These are phyloP conservation scores for Aciculosporium take DNA, from an alignment of 2,329 filamentous ascomycete species.

Conservation along the genomic window DNA sequence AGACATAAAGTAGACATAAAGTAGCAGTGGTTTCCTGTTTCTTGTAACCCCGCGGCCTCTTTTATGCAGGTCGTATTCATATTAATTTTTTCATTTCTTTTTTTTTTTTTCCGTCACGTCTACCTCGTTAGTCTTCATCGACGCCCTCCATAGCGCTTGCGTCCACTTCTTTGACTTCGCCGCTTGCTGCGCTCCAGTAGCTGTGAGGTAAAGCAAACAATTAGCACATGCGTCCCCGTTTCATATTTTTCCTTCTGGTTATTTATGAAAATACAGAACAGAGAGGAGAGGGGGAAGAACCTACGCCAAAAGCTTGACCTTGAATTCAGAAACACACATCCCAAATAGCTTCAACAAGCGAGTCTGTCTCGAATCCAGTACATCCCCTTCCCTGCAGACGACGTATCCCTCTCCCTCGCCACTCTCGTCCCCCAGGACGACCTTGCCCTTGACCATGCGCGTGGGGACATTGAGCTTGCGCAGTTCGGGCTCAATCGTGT, in stretches of 20 bases:
- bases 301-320: conserved; percentile 61
- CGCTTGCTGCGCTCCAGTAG: conserved; percentile 47
- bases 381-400: conserved; percentile 74
- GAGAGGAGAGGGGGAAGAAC: conserved; percentile 15
- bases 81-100: neutral
- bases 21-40: neutral
- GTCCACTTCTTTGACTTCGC: conserved; percentile 43
- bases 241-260: neutral
- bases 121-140: conserved; percentile 11
- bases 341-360: conserved; percentile 88
- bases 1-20: conserved; percentile 7
- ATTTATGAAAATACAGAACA: neutral
- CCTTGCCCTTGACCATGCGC: conserved; percentile 73
- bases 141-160: conserved; percentile 24
- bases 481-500: conserved; percentile 81
- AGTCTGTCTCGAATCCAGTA: conserved; percentile 82
- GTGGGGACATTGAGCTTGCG: conserved; percentile 83
- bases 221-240: neutral
- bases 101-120: neutral
- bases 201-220: conserved; percentile 15
- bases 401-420: conserved; percentile 48
- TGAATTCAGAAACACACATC: conserved; percentile 81
- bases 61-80: conserved; percentile 5
- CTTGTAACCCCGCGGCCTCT: conserved; percentile 1
- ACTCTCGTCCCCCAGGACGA: conserved; percentile 49